A percentile compares a stretch with the other conserved stretches of the same genome.
These are phyloP conservation scores for Rhynchosporium agropyri DNA, from an alignment of 2,329 filamentous ascomycete species.

Conservation along the genomic window DNA sequence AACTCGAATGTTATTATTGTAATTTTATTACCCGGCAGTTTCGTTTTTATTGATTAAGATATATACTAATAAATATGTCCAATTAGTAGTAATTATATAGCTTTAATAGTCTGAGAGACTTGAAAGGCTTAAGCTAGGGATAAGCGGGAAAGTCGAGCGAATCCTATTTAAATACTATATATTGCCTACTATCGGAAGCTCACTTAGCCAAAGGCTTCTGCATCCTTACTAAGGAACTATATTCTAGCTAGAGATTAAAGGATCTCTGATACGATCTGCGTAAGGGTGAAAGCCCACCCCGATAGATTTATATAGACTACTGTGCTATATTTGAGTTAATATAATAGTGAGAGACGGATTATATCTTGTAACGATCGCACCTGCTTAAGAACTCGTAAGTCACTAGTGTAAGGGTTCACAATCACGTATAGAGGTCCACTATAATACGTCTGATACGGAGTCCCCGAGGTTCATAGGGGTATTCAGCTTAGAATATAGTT, in stretches of 20 bases:
- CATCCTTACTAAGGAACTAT: no score
- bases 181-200: no score
- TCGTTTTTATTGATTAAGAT: conserved; percentile 1
- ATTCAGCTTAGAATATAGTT: background rate
- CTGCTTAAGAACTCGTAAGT: background rate
- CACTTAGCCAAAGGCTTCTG: no score
- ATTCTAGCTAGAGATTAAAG: no score
- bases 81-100: background rate
- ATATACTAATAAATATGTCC: background rate
- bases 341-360: conserved; percentile 6
- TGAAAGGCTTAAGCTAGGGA: no score
- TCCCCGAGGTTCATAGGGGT: conserved; percentile 2
- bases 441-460: conserved; percentile 4
- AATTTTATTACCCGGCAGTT: background rate
- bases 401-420: background rate
- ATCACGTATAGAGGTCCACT: background rate
- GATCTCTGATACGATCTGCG: background rate
- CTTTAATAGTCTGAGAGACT: background rate
- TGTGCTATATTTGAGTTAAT: background rate
- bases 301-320: background rate
- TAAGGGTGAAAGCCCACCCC: no score
- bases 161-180: no score
- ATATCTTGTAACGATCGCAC: background rate
- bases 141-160: no score
- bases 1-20: background rate